A percentile compares a stretch with the other conserved stretches of the same genome.
These are phyloP conservation scores for Xerocomus spinulosus DNA, from an alignment of 768 basidiomycete genomes.

Conservation along the genomic window DNA sequence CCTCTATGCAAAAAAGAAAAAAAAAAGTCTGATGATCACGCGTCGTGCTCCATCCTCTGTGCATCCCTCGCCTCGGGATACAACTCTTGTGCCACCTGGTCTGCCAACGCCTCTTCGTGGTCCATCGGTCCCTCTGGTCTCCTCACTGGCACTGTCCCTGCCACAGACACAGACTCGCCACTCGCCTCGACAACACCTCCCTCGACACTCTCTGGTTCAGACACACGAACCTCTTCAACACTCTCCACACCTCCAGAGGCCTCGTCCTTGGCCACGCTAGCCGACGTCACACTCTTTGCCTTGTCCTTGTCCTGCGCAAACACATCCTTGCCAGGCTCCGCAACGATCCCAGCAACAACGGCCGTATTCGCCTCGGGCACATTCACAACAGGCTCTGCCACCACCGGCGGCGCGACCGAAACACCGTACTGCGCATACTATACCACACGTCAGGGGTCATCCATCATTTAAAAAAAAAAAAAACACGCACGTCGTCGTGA, in stretches of 20 bases:
- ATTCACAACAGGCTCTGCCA: slow-evolving; percentile 32
- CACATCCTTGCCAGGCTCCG: slow-evolving; percentile 73
- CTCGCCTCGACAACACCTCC: neutral
- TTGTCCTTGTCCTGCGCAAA: slow-evolving; percentile 56
- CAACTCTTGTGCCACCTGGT: slow-evolving; percentile 51
- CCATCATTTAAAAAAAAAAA: too few species aligned
- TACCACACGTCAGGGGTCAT: too few species aligned
- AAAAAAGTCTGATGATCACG: too few species aligned
- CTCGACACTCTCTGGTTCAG: neutral
- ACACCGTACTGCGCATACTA: slow-evolving; percentile 45
- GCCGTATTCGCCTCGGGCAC: slow-evolving; percentile 32
- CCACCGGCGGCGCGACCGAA: slow-evolving; percentile 34
- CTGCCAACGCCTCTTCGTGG: slow-evolving; percentile 48
- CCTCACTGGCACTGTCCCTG: neutral
- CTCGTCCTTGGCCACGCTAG: slow-evolving; percentile 5
- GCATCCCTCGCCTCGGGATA: slow-evolving; percentile 36
- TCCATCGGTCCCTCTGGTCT: slow-evolving; percentile 40
- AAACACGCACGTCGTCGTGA: slow-evolving; percentile 53
- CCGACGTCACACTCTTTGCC: slow-evolving; percentile 39
- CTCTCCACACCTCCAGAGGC: slow-evolving; percentile 30
- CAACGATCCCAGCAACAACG: slow-evolving; percentile 44
- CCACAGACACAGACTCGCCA: too few species aligned
- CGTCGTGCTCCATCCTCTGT: neutral
- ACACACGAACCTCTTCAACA: slow-evolving; percentile 20
- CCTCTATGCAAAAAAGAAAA: too few species aligned